Base-by-base conservation (phyloP, 441 rosid species). In the Erodium moschatum region DNA sequence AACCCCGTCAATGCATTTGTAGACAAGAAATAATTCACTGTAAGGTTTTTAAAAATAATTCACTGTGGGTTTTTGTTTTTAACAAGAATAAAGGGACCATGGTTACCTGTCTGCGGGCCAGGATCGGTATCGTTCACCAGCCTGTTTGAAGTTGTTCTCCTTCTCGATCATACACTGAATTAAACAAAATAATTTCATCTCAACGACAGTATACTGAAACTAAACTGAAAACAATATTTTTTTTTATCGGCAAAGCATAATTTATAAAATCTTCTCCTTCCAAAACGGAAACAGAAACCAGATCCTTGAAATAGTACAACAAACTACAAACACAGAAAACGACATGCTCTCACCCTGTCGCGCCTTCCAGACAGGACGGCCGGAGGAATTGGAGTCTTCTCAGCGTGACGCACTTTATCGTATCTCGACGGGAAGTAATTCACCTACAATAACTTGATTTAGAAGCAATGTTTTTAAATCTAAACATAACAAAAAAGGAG, bases 61-160 rank as follows among this genome's bases (percentile, higher is more conserved):
- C n/a, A n/a, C n/a, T n/a, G n/a, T n/a, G n/a, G n/a, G n/a, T n/a
- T n/a, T n/a, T n/a, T n/a, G 27, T 24, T 29, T 27, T 67, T 18
- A 19, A 62, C 27, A 70, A 65, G 13, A 31, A 13, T 8, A 58
- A 15, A 31, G 31, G 24, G 27, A 64, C 52, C 29, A 20, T 0
- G 21, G 9, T 66, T 84, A 92, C 98, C 96, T 92, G 78, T 87
- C 93, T 16, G 90, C 79, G 64, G 81, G 62, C 81, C 85, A 92
- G 24, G 95, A 87, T 8, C 88, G 80, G 79, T 80, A 92, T 80
- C 95, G 81, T 66, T 92, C 95, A 58, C 97, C 96, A 19, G 97
- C 85, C 76, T 89, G 96, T 79, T 92, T 81, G 83, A 92, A 89
- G 89, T 92, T 88, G 81, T 89, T 92, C 80, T 89, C 97, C 84